Evolutionary conservation across 768 basidiomycete species (phyloP).

Genomic region (Suillus plorans): DNA sequence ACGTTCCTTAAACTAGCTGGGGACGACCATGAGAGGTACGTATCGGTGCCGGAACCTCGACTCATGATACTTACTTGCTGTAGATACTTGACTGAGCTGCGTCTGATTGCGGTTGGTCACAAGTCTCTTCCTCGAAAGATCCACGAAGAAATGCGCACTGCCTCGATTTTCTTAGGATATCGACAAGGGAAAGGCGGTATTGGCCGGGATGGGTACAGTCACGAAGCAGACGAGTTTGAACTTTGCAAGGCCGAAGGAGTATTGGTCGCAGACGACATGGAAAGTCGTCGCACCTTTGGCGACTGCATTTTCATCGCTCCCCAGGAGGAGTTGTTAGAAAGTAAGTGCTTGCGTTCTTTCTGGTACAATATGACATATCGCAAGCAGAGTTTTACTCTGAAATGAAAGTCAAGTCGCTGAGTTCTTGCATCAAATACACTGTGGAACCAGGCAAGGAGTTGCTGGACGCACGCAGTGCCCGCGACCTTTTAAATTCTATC

Average conservation of each 20-base stretch:
- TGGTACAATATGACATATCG: not conserved
- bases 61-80: slow-evolving; percentile 4
- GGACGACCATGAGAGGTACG: slow-evolving; percentile 56
- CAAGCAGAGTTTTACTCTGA: slow-evolving; percentile 62
- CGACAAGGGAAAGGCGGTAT: slow-evolving; percentile 36
- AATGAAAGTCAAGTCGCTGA: slow-evolving; percentile 71
- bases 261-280: slow-evolving; percentile 80
- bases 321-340: slow-evolving; percentile 87
- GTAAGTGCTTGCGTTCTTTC: slow-evolving; percentile 30
- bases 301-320: slow-evolving; percentile 70
- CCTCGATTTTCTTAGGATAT: slow-evolving; percentile 68
- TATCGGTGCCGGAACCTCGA: not conserved
- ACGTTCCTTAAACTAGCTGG: slow-evolving; percentile 66
- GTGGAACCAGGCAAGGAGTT: slow-evolving; percentile 45
- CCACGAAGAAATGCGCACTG: slow-evolving; percentile 57
- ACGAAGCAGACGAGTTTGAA: slow-evolving; percentile 47
- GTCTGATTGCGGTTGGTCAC: slow-evolving; percentile 74
- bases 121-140: slow-evolving; percentile 39
- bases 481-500: slow-evolving; percentile 55
- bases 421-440: slow-evolving; percentile 68
- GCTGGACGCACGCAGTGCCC: slow-evolving; percentile 36
- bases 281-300: slow-evolving; percentile 73
- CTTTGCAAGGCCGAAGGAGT: slow-evolving; percentile 64
- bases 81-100: slow-evolving; percentile 77
- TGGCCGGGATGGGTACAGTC: not conserved